Evolutionary conservation across 805 yeast genomes (phyloP).

Genomic region (Candida nonsorbophila): DNA sequence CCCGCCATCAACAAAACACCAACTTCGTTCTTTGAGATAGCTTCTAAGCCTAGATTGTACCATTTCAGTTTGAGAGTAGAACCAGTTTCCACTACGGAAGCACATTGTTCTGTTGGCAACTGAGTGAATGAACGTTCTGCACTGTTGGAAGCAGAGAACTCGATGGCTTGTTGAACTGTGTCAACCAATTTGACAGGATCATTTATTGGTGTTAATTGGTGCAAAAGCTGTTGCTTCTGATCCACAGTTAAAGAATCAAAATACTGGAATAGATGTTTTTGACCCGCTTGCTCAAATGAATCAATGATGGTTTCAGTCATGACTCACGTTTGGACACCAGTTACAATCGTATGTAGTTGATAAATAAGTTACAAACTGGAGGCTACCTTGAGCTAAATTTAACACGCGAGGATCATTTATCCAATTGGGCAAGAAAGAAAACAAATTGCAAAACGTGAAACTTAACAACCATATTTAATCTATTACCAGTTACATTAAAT

Average conservation of each 20-base stretch:
- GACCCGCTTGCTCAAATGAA: constrained; percentile 42
- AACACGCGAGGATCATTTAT: too few relatives aligned
- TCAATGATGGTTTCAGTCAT: constrained; percentile 17
- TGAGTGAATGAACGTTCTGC: constrained; percentile 31
- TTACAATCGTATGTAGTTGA: too few relatives aligned
- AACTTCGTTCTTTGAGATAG: constrained; percentile 67
- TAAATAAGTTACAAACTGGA: too few relatives aligned
- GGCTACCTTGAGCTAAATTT: too few relatives aligned
- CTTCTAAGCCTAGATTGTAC: constrained; percentile 54
- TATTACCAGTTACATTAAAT: constrained; percentile 10
- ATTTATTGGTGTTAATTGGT: constrained; percentile 36
- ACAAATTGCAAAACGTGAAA: constrained; percentile 1
- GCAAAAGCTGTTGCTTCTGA: constrained; percentile 31
- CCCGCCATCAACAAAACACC: constrained; percentile 95
- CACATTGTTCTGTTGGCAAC: constrained; percentile 43
- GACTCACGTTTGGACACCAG: too few relatives aligned
- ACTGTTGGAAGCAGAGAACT: constrained; percentile 22
- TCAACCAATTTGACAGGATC: constrained; percentile 37
- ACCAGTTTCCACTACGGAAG: constrained; percentile 45
- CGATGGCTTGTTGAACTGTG: constrained; percentile 44
- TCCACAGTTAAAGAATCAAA: constrained; percentile 33
- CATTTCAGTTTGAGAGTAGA: constrained; percentile 29
- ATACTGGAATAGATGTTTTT: constrained; percentile 47
- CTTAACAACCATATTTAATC: not conserved
- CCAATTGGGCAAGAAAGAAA: constrained; percentile 4